These are phyloP conservation scores for Aegilops bicornis DNA, from an alignment of 176 grass and related monocot genomes.

Conservation along the genomic window DNA sequence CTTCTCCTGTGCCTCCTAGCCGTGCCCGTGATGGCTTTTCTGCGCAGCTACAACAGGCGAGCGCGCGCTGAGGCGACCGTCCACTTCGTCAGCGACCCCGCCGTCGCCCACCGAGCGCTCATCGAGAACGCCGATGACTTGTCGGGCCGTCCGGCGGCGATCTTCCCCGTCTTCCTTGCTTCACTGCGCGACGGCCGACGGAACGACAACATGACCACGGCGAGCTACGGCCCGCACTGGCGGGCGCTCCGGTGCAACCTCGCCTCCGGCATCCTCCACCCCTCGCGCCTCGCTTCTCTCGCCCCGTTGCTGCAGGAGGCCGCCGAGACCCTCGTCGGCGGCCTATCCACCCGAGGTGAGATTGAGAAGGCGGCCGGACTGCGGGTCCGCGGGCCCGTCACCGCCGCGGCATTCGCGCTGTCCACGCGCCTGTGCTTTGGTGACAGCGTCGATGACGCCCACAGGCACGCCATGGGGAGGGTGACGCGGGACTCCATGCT, in stretches of 20 bases:
- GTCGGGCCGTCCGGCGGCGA: neutral
- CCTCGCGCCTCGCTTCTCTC: neutral
- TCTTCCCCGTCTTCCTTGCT: neutral
- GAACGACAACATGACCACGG: neutral
- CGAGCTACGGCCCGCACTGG: neutral
- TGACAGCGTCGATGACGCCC: neutral
- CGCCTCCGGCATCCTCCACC: neutral
- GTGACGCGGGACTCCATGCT: neutral
- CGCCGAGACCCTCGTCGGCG: neutral
- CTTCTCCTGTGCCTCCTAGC: neutral
- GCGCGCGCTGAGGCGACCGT: neutral
- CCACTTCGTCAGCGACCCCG: neutral
- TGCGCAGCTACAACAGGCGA: neutral
- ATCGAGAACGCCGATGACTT: neutral
- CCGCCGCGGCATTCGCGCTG: neutral
- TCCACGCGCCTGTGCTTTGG: neutral
- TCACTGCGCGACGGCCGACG: neutral
- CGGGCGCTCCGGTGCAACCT: neutral
- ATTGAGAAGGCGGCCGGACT: neutral
- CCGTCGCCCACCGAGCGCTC: neutral
- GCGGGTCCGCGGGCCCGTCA: neutral
- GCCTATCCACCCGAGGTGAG: neutral
- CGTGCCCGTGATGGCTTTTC: neutral
- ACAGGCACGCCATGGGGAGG: neutral
- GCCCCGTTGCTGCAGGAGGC: neutral